A percentile compares a stretch with the other conserved stretches of the same genome.
These are phyloP conservation scores for Aspergillus neotritici DNA, from an alignment of 2,329 filamentous ascomycete species.

Conservation along the genomic window DNA sequence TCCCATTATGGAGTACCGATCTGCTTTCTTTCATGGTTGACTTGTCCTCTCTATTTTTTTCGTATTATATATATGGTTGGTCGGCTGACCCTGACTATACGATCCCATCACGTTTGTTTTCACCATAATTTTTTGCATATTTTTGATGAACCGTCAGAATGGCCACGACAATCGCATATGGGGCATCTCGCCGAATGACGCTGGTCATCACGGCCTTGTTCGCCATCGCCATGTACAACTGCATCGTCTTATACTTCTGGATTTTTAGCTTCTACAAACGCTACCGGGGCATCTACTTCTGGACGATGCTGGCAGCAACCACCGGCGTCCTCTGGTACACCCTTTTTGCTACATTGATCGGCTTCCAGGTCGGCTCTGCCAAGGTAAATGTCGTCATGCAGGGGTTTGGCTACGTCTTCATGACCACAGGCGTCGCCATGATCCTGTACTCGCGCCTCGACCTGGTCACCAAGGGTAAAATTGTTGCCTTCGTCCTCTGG, in stretches of 20 bases:
- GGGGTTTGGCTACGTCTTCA: slow-evolving; percentile 32
- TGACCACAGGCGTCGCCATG: slow-evolving; percentile 38
- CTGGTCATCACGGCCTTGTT: slow-evolving; percentile 4
- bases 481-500: slow-evolving; percentile 32
- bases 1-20: no score
- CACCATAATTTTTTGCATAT: neutral
- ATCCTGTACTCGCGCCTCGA: slow-evolving; percentile 45
- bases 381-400: neutral
- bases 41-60: no score
- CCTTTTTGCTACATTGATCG: slow-evolving; percentile 20
- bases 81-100: neutral
- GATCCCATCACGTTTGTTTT: neutral
- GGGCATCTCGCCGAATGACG: neutral
- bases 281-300: slow-evolving; percentile 43
- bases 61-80: no score
- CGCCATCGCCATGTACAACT: slow-evolving; percentile 31
- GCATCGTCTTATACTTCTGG: slow-evolving; percentile 38
- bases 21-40: no score
- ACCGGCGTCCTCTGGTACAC: slow-evolving; percentile 31
- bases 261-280: slow-evolving; percentile 41
- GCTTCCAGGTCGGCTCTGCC: neutral
- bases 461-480: slow-evolving; percentile 33
- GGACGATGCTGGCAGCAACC: slow-evolving; percentile 37
- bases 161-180: neutral
- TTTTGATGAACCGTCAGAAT: no score